Conservation (phyloP, 345 rosid genomes). For the Aethionema arabicum region DNA sequence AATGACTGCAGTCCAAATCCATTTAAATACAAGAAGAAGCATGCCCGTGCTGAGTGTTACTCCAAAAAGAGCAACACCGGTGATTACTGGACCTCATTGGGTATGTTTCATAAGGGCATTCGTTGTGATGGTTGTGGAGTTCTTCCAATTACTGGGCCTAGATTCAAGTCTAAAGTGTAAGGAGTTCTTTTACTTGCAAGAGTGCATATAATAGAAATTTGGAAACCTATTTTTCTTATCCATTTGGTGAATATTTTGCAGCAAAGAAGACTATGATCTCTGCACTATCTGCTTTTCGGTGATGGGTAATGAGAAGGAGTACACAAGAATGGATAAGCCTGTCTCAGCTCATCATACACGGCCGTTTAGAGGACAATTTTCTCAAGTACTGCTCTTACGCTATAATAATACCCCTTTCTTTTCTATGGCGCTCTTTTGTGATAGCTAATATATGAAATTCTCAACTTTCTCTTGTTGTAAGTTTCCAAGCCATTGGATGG, state of each 20-base stretch:
- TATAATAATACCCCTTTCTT: constrained; percentile 3
- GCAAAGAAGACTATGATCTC: constrained; percentile 82
- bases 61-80: constrained; percentile 36
- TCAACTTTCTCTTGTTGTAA: constrained; percentile 11
- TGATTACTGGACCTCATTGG: constrained; percentile 38
- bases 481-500: constrained; percentile 38
- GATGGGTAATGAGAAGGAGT: constrained; percentile 69
- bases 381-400: constrained; percentile 43
- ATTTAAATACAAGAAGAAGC: constrained; percentile 9
- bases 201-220: constrained; percentile 1
- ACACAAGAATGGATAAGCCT: constrained; percentile 70
- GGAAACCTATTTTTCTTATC: not conserved
- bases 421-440: not conserved
- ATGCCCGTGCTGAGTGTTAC: constrained; percentile 18
- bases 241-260: constrained; percentile 35
- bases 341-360: constrained; percentile 32
- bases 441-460: constrained; percentile 9
- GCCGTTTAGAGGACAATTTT: constrained; percentile 36
- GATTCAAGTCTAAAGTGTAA: constrained; percentile 93
- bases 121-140: constrained; percentile 91
- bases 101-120: constrained; percentile 76
- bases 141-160: constrained; percentile 83
- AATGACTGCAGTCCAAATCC: constrained; percentile 19
- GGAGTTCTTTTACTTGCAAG: constrained; percentile 21
- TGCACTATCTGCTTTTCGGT: constrained; percentile 77